These are phyloP conservation scores for Fusarium sp. DNA, from an alignment of 2,329 filamentous ascomycete species.

Conservation along the genomic window DNA sequence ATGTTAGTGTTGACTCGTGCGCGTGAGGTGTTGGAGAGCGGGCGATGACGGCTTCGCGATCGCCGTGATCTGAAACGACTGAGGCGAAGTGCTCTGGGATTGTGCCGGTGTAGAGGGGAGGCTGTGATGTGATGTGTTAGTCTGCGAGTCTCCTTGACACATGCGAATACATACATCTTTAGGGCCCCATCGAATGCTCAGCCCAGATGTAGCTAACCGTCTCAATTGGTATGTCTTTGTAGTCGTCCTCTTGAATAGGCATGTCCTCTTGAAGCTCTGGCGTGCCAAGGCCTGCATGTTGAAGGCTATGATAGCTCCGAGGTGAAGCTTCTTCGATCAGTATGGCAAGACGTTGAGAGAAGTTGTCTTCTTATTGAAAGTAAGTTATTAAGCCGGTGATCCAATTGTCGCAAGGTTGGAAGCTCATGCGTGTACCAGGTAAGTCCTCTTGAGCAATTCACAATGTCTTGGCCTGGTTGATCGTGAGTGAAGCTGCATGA, in stretches of 20 bases:
- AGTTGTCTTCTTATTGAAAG: not conserved
- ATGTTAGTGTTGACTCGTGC: constrained; percentile 79
- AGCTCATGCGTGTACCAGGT: too few relatives aligned
- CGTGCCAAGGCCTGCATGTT: constrained; percentile 39
- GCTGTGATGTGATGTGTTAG: constrained; percentile 62
- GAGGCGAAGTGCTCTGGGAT: constrained; percentile 80
- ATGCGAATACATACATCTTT: constrained; percentile 47
- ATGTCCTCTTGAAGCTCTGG: constrained; percentile 29
- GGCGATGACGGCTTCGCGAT: constrained; percentile 71
- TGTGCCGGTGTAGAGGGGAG: constrained; percentile 76
- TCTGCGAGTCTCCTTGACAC: not conserved
- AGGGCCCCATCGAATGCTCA: constrained; percentile 52
- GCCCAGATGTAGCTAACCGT: constrained; percentile 37
- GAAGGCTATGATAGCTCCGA: not conserved
- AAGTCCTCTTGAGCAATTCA: too few relatives aligned
- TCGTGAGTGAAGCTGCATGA: not conserved
- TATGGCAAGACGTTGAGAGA: not conserved
- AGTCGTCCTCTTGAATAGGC: constrained; percentile 13
- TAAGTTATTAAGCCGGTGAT: not conserved
- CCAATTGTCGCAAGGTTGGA: not conserved
- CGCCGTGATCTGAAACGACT: constrained; percentile 75
- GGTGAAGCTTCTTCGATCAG: too few relatives aligned
- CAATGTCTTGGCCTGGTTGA: too few relatives aligned
- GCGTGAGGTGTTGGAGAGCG: constrained; percentile 60
- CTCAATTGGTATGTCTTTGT: constrained; percentile 29